Evolutionary conservation across 257 asterid species (phyloP).

Genomic region (Solanum rostratum): DNA sequence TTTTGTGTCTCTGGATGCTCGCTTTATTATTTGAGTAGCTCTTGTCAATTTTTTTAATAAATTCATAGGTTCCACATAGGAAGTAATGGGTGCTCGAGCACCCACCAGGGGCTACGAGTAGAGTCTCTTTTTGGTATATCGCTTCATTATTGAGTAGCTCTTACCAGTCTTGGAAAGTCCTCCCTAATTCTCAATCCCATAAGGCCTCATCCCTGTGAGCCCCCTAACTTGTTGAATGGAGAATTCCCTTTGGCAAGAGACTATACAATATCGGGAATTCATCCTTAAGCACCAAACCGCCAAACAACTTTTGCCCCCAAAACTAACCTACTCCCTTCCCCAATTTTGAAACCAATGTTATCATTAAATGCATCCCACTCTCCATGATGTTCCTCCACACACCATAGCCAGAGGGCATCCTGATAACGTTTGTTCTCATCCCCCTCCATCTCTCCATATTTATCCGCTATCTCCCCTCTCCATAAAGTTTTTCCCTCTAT

Average conservation of each 20-base stretch:
- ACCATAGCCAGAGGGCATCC: too few species aligned
- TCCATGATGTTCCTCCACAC: neutral
- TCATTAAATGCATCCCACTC: neutral
- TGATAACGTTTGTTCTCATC: too few species aligned
- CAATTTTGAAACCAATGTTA: neutral
- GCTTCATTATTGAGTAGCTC: too few species aligned
- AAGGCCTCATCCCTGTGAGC: neutral
- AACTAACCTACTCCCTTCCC: neutral
- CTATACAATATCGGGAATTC: neutral
- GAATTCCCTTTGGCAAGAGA: neutral
- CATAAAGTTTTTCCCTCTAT: too few species aligned
- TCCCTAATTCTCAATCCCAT: neutral
- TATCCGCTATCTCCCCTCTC: too few species aligned
- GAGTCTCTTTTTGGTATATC: too few species aligned
- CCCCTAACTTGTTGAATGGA: neutral
- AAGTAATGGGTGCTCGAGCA: neutral
- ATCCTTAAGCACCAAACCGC: neutral
- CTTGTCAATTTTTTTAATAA: neutral
- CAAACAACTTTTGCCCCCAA: neutral
- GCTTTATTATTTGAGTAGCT: neutral
- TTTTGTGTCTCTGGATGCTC: neutral
- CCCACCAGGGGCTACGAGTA: neutral
- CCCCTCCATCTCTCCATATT: too few species aligned
- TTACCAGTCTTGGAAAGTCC: neutral
- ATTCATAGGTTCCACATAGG: neutral